phyloP scores from a whole-genome alignment of 2,329 filamentous ascomycete genomes.

The Pseudodiploospora longispora region DNA sequence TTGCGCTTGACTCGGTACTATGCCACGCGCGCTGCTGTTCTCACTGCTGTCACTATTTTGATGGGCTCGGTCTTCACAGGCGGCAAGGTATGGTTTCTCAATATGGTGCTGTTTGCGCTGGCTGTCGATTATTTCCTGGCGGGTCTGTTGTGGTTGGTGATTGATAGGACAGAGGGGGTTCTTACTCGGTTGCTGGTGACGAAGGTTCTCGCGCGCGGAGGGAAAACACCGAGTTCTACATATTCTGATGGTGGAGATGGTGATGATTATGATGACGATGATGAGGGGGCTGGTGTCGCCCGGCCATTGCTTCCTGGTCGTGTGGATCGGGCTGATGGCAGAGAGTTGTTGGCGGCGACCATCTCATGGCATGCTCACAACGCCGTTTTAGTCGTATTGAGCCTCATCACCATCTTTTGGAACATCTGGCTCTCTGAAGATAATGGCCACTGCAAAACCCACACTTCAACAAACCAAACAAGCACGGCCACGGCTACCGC shows the following conservation, averaged over 20 bases:
- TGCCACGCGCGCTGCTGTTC: slow-evolving; percentile 24
- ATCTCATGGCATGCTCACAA: slow-evolving; percentile 36
- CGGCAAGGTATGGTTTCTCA: slow-evolving; percentile 33
- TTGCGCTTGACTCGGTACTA: slow-evolving; percentile 30
- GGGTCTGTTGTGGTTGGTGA: slow-evolving; percentile 31
- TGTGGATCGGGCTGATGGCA: slow-evolving; percentile 1
- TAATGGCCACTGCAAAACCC: slow-evolving; percentile 26
- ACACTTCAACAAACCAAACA: slow-evolving; percentile 1
- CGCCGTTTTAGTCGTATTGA: slow-evolving; percentile 23
- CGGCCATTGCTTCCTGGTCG: slow-evolving; percentile 2
- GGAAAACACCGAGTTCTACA: background rate
- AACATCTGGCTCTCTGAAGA: slow-evolving; percentile 37
- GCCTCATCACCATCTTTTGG: slow-evolving; percentile 34
- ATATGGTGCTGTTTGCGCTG: slow-evolving; percentile 35
- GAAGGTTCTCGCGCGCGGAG: background rate
- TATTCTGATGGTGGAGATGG: slow-evolving; percentile 1
- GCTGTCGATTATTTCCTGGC: slow-evolving; percentile 37
- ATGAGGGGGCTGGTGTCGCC: slow-evolving; percentile 13
- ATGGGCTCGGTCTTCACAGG: slow-evolving; percentile 24
- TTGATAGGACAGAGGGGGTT: slow-evolving; percentile 26
- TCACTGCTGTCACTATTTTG: slow-evolving; percentile 24
- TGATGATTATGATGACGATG: slow-evolving; percentile 14
- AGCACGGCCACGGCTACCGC: background rate
- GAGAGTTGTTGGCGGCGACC: slow-evolving; percentile 5
- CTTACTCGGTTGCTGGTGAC: slow-evolving; percentile 19